These are phyloP conservation scores for Talaromyces sp. DNA, from an alignment of 2,329 filamentous ascomycete species.

Conservation along the genomic window DNA sequence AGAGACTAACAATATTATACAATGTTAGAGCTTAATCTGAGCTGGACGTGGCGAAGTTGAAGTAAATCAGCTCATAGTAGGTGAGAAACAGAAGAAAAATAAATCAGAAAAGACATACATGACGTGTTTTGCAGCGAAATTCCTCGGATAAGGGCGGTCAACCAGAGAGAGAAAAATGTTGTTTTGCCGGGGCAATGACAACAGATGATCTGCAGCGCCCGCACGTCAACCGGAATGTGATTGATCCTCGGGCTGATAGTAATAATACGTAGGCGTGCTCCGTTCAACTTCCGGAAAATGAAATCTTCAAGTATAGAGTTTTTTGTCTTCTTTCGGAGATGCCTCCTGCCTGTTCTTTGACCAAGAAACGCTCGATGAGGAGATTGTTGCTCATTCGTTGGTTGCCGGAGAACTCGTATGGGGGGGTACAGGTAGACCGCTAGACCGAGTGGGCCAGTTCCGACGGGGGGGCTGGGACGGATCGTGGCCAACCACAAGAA, in stretches of 20 bases:
- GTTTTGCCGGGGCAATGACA: background rate
- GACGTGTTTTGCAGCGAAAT: background rate
- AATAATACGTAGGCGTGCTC: background rate
- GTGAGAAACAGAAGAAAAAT: background rate
- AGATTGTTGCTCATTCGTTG: background rate
- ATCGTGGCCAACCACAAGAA: constrained; percentile 10
- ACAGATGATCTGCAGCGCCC: constrained; percentile 3
- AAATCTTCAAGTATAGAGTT: background rate
- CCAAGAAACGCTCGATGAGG: background rate
- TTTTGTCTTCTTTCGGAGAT: background rate
- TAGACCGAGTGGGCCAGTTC: background rate
- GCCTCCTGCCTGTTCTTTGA: background rate
- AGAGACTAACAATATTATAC: background rate
- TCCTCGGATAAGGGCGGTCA: background rate
- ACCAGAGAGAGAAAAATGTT: constrained; percentile 1
- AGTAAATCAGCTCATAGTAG: background rate
- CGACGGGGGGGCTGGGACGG: constrained; percentile 6
- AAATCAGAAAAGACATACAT: background rate
- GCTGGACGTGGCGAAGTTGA: background rate
- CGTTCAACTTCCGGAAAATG: background rate
- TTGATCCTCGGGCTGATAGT: background rate
- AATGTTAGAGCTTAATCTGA: background rate
- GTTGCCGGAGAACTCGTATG: background rate
- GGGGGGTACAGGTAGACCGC: background rate
- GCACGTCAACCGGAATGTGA: constrained; percentile 8